phyloP scores from a whole-genome alignment of 768 basidiomycete species.

The Suillus sp. region DNA sequence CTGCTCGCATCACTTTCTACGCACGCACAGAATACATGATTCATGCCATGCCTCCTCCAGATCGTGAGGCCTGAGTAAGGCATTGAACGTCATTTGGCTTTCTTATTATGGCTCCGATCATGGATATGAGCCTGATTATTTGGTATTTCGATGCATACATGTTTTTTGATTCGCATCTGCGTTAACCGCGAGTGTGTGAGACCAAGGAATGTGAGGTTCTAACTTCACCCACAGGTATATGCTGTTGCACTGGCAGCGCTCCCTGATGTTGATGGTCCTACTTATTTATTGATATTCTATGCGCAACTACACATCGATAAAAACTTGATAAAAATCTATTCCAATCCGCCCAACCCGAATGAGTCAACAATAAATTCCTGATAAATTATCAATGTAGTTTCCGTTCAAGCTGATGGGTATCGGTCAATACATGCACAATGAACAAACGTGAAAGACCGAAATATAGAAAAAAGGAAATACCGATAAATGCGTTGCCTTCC shows the following conservation, averaged over 20 bases:
- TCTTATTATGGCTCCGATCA: neutral
- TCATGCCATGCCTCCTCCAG: constrained; percentile 8
- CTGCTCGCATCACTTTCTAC: constrained; percentile 8
- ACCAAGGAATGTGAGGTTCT: neutral
- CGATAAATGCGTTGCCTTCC: neutral
- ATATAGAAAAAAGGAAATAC: constrained; percentile 4
- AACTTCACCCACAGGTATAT: neutral
- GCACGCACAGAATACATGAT: constrained; percentile 24
- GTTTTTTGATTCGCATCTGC: too few relatives aligned
- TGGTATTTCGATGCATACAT: neutral
- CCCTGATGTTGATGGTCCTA: neutral
- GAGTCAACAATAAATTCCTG: neutral
- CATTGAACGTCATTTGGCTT: neutral
- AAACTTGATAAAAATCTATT: neutral
- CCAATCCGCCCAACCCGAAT: neutral
- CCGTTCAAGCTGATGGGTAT: neutral
- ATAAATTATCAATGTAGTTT: neutral
- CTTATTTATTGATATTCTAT: too few relatives aligned
- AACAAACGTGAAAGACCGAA: neutral
- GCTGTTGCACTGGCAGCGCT: neutral
- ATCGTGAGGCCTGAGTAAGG: neutral
- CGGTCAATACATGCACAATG: neutral
- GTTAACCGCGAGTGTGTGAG: neutral
- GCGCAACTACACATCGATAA: neutral
- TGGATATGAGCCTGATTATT: neutral